phyloP scores from a whole-genome alignment of 805 yeast species.

The Schizosaccharomyces lindneri region DNA sequence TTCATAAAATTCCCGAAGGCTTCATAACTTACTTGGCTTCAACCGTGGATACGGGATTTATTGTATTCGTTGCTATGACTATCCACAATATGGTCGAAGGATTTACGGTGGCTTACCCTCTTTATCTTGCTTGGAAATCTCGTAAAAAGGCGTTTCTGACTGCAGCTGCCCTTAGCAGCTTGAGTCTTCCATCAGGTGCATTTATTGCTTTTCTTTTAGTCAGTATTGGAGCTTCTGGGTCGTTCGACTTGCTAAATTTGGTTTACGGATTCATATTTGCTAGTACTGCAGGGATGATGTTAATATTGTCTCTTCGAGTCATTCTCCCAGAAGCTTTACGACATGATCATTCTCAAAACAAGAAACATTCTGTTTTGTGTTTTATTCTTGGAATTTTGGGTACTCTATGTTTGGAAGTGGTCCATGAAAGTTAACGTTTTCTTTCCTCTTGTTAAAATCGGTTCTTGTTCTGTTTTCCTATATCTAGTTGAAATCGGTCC shows the following conservation, averaged over 20 bases:
- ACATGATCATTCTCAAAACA: background rate
- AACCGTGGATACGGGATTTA: slow-evolving; percentile 45
- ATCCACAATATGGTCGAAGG: slow-evolving; percentile 89
- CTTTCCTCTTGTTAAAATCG: background rate
- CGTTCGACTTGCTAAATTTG: slow-evolving; percentile 5
- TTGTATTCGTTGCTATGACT: slow-evolving; percentile 61
- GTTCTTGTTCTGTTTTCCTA: background rate
- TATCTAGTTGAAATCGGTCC: too few relatives aligned
- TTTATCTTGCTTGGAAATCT: slow-evolving; percentile 49
- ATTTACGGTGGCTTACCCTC: slow-evolving; percentile 74
- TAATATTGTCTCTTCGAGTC: slow-evolving; percentile 41
- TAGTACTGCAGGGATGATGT: slow-evolving; percentile 48
- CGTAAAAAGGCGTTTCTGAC: slow-evolving; percentile 37
- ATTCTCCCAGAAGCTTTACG: slow-evolving; percentile 1
- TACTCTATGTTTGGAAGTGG: background rate
- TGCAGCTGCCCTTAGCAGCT: slow-evolving; percentile 50
- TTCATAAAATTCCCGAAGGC: slow-evolving; percentile 91
- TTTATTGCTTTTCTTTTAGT: slow-evolving; percentile 34
- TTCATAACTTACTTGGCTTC: slow-evolving; percentile 66
- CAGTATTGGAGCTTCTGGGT: slow-evolving; percentile 4
- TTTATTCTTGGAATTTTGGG: background rate
- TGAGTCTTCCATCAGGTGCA: slow-evolving; percentile 81
- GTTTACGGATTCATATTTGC: slow-evolving; percentile 36
- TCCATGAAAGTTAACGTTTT: background rate
- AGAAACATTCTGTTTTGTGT: background rate